Conservation (phyloP, 164 flowering plant genomes). For the Vitis labrusca region DNA sequence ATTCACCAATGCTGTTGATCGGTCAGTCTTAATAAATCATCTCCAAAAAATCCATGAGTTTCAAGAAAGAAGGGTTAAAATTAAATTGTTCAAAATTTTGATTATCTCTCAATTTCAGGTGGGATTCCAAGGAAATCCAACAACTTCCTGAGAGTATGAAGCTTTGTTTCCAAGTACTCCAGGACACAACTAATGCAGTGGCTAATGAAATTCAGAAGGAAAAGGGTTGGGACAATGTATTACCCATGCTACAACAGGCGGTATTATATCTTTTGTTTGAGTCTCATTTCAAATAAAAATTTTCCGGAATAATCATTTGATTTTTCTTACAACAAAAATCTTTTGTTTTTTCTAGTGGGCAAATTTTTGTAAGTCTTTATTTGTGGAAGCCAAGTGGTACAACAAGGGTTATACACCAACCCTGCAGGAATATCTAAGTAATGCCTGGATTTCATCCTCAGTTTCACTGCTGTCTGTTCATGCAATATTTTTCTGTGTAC, state of each 20-base stretch:
- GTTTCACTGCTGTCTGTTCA: constrained; percentile 34
- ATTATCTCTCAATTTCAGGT: too few relatives aligned
- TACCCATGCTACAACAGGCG: too few relatives aligned
- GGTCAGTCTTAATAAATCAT: constrained; percentile 12
- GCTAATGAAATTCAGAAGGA: too few relatives aligned
- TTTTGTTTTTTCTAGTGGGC: constrained; percentile 42
- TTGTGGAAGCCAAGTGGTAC: constrained; percentile 58
- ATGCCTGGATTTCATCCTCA: constrained; percentile 53
- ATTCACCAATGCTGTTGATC: constrained; percentile 38
- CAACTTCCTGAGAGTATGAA: too few relatives aligned
- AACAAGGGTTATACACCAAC: constrained; percentile 36
- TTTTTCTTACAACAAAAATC: not conserved
- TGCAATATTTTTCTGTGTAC: constrained; percentile 21
- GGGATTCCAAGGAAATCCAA: too few relatives aligned
- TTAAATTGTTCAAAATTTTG: too few relatives aligned
- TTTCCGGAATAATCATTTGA: not conserved
- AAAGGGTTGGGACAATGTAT: too few relatives aligned
- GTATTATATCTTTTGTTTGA: too few relatives aligned
- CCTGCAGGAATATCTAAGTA: constrained; percentile 44
- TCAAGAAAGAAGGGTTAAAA: too few relatives aligned
- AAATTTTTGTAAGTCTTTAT: constrained; percentile 41
- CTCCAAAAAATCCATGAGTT: too few relatives aligned
- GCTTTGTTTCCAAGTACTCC: too few relatives aligned
- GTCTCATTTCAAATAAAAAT: not conserved
- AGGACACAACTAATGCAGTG: too few relatives aligned